phyloP scores from a whole-genome alignment of 441 rosid genomes.

The Omphalea diandra region DNA sequence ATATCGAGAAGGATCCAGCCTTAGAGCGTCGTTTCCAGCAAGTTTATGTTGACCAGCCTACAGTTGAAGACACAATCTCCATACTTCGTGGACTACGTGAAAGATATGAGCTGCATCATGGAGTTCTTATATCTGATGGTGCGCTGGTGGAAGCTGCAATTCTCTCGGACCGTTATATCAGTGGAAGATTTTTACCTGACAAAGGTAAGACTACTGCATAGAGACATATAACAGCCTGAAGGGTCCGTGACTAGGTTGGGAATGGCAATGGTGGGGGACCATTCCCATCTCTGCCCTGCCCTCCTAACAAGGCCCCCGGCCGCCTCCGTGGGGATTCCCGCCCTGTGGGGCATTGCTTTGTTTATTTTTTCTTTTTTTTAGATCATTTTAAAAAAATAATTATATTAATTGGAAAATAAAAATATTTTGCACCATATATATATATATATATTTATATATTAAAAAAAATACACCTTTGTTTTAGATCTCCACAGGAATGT shows the following conservation, averaged over 20 bases:
- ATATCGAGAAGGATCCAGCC: constrained; percentile 95
- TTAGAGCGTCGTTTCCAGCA: constrained; percentile 97
- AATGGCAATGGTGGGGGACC: no score
- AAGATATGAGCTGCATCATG: constrained; percentile 94
- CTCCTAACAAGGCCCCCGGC: no score
- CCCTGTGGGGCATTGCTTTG: no score
- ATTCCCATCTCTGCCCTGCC: no score
- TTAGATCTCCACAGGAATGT: no score
- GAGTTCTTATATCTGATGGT: constrained; percentile 90
- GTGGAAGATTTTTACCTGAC: constrained; percentile 93
- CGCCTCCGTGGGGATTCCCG: no score
- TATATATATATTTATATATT: no score
- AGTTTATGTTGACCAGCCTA: constrained; percentile 91
- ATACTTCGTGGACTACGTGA: constrained; percentile 88
- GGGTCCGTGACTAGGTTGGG: not conserved
- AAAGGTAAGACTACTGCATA: constrained; percentile 53
- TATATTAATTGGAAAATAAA: no score
- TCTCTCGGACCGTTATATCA: constrained; percentile 87
- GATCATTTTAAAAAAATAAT: no score
- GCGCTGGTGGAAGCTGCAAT: constrained; percentile 97
- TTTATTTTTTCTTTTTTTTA: no score
- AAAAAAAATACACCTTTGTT: no score
- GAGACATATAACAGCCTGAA: not conserved
- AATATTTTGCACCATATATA: no score
- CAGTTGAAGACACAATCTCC: constrained; percentile 83